A percentile compares a stretch with the other conserved stretches of the same genome.
Conservation (phyloP, 2,329 filamentous ascomycete species). For the Ceratocystis ficicola region DNA sequence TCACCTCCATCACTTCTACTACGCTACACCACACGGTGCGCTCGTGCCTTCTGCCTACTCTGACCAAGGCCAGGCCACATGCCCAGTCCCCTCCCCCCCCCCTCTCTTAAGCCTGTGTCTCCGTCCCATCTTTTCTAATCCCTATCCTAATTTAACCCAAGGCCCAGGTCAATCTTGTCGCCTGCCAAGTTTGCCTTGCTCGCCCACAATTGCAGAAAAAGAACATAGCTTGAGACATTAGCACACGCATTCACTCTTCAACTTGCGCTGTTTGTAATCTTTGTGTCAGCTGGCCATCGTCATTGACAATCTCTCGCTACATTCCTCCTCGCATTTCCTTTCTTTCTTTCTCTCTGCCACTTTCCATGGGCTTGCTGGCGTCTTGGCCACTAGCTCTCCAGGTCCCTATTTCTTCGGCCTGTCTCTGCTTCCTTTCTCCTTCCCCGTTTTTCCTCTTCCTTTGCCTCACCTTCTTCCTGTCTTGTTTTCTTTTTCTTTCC, state of each 20-base stretch:
- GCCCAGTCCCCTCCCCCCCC: background rate
- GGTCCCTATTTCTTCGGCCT: background rate
- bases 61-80: background rate
- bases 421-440: slow-evolving; percentile 2
- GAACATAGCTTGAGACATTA: background rate
- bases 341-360: background rate
- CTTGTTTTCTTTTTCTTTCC: slow-evolving; percentile 14
- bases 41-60: background rate
- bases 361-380: background rate
- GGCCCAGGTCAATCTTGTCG: background rate
- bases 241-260: background rate
- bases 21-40: no score
- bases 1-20: background rate
- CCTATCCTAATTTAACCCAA: background rate
- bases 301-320: background rate
- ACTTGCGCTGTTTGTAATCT: background rate
- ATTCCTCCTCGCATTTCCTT: background rate
- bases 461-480: background rate
- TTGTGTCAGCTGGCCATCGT: slow-evolving; percentile 3
- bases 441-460: background rate
- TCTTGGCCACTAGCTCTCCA: background rate
- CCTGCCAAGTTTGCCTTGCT: slow-evolving; percentile 8
- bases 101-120: background rate
- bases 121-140: background rate
- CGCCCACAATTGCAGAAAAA: background rate